Conservation (phyloP, 352 stramenopile species). For the Globisporangium spinosum region DNA sequence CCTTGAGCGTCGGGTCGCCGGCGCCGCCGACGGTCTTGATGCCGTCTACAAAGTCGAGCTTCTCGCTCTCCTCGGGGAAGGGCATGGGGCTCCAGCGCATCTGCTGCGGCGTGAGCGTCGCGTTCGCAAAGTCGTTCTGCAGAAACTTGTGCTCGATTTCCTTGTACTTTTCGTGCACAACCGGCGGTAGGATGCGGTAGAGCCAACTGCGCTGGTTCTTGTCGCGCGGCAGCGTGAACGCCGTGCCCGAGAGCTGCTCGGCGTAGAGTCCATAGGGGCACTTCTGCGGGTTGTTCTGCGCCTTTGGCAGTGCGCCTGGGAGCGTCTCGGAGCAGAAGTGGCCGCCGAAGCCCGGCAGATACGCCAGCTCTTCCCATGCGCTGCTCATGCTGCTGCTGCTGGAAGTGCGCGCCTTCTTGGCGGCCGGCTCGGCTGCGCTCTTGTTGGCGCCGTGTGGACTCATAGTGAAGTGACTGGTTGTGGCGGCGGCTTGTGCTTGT, state of each 20-base stretch:
- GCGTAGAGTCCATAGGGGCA: slow-evolving; percentile 91
- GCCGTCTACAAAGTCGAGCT: slow-evolving; percentile 88
- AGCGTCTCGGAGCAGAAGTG: slow-evolving; percentile 93
- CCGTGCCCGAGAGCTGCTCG: slow-evolving; percentile 95
- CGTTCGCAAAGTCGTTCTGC: slow-evolving; percentile 64
- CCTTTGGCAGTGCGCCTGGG: slow-evolving; percentile 84
- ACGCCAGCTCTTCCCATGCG: slow-evolving; percentile 68
- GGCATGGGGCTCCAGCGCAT: slow-evolving; percentile 91
- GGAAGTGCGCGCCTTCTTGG: slow-evolving; percentile 10
- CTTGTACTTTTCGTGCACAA: slow-evolving; percentile 77
- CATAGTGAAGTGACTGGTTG: not conserved
- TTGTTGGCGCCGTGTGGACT: not conserved
- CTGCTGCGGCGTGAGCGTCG: slow-evolving; percentile 86
- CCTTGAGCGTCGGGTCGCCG: slow-evolving; percentile 88
- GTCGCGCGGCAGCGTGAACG: slow-evolving; percentile 92
- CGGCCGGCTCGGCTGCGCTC: not conserved
- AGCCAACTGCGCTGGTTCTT: slow-evolving; percentile 91
- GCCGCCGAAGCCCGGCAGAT: slow-evolving; percentile 91
- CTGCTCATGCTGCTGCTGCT: not conserved
- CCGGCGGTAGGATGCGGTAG: slow-evolving; percentile 90
- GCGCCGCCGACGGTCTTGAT: slow-evolving; percentile 84
- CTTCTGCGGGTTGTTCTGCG: slow-evolving; percentile 94
- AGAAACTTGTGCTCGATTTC: slow-evolving; percentile 42
- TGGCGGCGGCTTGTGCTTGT: not conserved
- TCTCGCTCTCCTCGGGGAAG: slow-evolving; percentile 42